Base-by-base conservation (phyloP, 2,329 filamentous ascomycete species). In the Monosporascus sp. region DNA sequence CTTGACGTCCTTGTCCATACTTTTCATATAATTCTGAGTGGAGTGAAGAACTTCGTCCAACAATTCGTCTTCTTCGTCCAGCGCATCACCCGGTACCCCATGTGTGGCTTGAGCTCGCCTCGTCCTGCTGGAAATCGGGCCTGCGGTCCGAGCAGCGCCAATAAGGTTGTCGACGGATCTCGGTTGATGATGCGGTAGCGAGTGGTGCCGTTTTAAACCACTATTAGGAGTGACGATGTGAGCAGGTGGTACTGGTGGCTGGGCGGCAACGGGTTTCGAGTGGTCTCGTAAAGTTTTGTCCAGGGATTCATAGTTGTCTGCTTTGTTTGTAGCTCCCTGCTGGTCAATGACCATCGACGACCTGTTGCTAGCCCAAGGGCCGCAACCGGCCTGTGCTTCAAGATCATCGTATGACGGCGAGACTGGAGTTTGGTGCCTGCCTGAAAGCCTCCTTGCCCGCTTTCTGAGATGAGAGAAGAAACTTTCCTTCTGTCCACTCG, bases 381-480 rank as follows among this genome's bases (percentile, higher is more conserved):
- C 88, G 69, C 91, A 96, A 45, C 92, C 93, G 50, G 89, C 90
- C 66, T 93, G 92, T n/a, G 91, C 88, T 70, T 97, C 94, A 51
- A 96, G 77, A 65, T 97, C 93, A 62, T 97, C 92, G 52, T 86
- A 85, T 44, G 81, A 84, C 8, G 91, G 88, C 18, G 91, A 89
- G 54, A 88, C 84, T 7, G 90, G 87, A 15, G 85, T 86, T 68
- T 93, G 89, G 66, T 96, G 91, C 53, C 93, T 86, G 47, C 94
- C 94, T 26, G 94, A 99, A 56, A 99, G 86, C 61, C 94, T 83
- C 62, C 94, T 84, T 28, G 95, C 94, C 50, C 93, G 87, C 73
- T 99, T 99, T 53, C 94, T 84, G 7, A 99, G 80, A 68, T 99
- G 94, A 1, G 94, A 97, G 74, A 99, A 99, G 77, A 99, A 99